Evolutionary conservation across 148 eudicot genomes (phyloP), one percentile per base, ranked within the genome.

Genomic region (Cornus florida): DNA sequence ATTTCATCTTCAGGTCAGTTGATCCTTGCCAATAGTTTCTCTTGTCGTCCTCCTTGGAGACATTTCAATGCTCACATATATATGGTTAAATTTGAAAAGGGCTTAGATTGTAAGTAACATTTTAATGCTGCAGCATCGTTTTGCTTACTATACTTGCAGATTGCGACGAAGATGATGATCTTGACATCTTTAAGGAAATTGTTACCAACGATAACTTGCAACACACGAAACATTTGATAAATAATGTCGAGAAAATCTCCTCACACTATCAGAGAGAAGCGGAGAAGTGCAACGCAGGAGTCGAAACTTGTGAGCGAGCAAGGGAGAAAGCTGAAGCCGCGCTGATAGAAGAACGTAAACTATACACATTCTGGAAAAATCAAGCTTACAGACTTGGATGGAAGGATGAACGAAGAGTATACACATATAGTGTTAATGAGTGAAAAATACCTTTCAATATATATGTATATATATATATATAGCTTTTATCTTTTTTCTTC

Each of bases 291-390:
- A 94, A 86, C 57, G 76, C 87, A 0, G 97, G 92, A 33, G 81
- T 92, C 89, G 91, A 85, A 74, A 91, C 92, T 24, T 94, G 98
- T 65, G 97, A 94, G 82, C 93, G 87, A 79, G 97, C 94, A 46
- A 88, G 98, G 82, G 97, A 94, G 81, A 94, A 82, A 79, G 94
- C 98, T 10, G 89, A 84, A 87, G 92, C 87, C 22, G 87, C 88
- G 66, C 78, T 94, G 6, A 73, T 78, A 17, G 85, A 91, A 60
- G 94, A 94, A 90, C 89, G 84, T 72, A 92, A 92, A 80, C 85
- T 89, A 67, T 87, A 93, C n/a, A 78, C 84, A 69, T 14, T 89
- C 57, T 94, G 98, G 97, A 92, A 92, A 83, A 81, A 69, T 13
- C 89, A 93, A 69, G 98, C 98, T 77, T 91, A 86, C 43, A 87